Percentiles rank a stretch among this genome's conserved stretches.
Evolutionary conservation across 345 rosid genomes (phyloP).

Genomic region (Pugionium dolabratum): DNA sequence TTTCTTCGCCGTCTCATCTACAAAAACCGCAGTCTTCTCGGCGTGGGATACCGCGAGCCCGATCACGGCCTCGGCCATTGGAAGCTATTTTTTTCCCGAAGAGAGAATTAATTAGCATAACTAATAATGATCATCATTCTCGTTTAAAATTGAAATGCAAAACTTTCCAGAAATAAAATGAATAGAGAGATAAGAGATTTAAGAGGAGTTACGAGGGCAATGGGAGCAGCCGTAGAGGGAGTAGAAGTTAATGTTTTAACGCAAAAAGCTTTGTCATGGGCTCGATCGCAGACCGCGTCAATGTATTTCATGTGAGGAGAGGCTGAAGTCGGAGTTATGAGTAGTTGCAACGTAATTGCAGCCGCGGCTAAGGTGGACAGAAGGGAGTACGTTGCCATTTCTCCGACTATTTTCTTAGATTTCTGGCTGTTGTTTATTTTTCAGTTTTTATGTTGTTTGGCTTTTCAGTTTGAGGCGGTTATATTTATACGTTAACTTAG

Average conservation of each 20-base stretch:
- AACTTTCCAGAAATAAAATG: not conserved
- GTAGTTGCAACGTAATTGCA: slow-evolving; percentile 30
- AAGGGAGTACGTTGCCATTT: slow-evolving; percentile 31
- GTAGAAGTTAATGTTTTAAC: slow-evolving; percentile 24
- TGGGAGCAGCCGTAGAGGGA: slow-evolving; percentile 35
- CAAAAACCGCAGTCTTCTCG: slow-evolving; percentile 32
- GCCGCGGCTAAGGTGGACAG: slow-evolving; percentile 20
- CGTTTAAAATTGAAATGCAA: not conserved
- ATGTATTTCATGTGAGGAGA: slow-evolving; percentile 38
- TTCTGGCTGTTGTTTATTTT: not conserved
- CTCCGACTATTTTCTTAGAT: not conserved
- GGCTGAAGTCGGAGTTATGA: slow-evolving; percentile 26
- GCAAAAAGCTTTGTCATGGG: slow-evolving; percentile 32
- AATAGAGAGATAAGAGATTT: not conserved
- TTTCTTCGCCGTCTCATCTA: slow-evolving; percentile 31
- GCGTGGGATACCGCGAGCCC: slow-evolving; percentile 26
- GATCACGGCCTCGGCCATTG: slow-evolving; percentile 38
- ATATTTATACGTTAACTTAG: not conserved
- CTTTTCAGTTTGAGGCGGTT: not conserved
- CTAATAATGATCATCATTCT: too few relatives aligned
- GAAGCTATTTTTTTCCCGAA: slow-evolving; percentile 6
- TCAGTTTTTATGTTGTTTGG: not conserved
- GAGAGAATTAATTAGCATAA: not conserved
- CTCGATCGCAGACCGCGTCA: slow-evolving; percentile 35
- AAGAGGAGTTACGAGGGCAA: slow-evolving; percentile 25